Conservation (phyloP, 2,329 filamentous ascomycete species). For the Beauveria varroae region DNA sequence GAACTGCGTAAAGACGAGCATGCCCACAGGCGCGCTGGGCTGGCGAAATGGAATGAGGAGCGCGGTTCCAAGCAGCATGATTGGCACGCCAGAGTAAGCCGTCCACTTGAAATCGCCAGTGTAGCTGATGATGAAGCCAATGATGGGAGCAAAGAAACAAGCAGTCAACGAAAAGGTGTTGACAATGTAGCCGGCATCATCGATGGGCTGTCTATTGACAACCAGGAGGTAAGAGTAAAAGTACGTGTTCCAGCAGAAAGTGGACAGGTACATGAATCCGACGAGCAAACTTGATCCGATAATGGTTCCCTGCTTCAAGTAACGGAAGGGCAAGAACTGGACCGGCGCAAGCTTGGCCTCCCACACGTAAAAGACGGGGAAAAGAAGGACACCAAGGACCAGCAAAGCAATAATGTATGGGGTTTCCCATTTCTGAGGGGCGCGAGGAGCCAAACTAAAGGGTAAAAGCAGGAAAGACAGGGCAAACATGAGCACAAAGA, state of each 20-base stretch:
- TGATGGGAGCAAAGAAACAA: conserved; percentile 36
- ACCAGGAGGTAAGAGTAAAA: conserved; percentile 44
- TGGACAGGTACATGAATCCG: conserved; percentile 31
- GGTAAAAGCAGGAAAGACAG: conserved; percentile 47
- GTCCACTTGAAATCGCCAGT: conserved; percentile 41
- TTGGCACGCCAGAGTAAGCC: conserved; percentile 30
- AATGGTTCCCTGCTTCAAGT: conserved; percentile 42
- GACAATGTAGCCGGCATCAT: conserved; percentile 32
- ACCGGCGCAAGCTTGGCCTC: conserved; percentile 49
- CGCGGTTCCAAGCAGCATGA: conserved; percentile 34
- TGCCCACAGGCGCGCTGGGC: conserved; percentile 29
- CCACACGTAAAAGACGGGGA: conserved; percentile 45
- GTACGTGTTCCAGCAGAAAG: conserved; percentile 40
- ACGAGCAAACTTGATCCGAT: conserved; percentile 36
- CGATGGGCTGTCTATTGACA: conserved; percentile 31
- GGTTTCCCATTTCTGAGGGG: conserved; percentile 32
- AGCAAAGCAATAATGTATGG: conserved; percentile 38
- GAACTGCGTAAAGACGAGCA: conserved; percentile 50
- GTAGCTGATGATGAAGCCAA: conserved; percentile 37
- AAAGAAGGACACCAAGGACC: conserved; percentile 41
- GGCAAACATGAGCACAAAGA: conserved; percentile 43
- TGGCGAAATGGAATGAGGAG: conserved; percentile 36
- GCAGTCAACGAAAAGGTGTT: conserved; percentile 40
- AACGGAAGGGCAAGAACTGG: conserved; percentile 47
- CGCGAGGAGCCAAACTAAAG: conserved; percentile 32